phyloP scores from a whole-genome alignment of 2,329 filamentous ascomycete species.

The Colletotrichum filicis region DNA sequence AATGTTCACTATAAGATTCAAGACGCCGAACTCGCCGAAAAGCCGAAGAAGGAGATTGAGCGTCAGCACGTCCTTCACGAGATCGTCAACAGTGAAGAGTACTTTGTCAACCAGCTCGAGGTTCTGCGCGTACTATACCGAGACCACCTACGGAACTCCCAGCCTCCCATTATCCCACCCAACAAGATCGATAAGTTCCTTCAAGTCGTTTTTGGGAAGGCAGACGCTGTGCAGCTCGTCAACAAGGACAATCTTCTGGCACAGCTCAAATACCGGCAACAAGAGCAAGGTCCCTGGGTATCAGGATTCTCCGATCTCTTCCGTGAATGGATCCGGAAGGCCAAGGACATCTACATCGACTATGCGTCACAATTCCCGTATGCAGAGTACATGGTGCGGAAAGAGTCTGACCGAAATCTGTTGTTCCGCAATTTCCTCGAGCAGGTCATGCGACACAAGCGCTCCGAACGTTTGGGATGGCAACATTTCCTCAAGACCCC shows the following conservation, averaged over 20 bases:
- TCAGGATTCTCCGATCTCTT: conserved; percentile 96
- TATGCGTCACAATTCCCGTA: conserved; percentile 90
- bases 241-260: conserved; percentile 94
- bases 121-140: conserved; percentile 88
- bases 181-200: conserved; percentile 85
- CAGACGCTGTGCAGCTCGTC: conserved; percentile 87
- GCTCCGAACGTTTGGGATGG: conserved; percentile 88
- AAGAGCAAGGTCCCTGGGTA: conserved; percentile 96
- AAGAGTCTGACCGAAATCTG: conserved; percentile 85
- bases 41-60: conserved; percentile 87
- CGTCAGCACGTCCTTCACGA: conserved; percentile 96
- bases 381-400: conserved; percentile 84
- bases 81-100: conserved; percentile 92
- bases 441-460: conserved; percentile 79
- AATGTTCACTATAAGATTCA: conserved; percentile 87
- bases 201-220: conserved; percentile 87
- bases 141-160: conserved; percentile 77
- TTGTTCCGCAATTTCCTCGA: conserved; percentile 90
- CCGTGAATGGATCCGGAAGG: conserved; percentile 97
- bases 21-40: conserved; percentile 77
- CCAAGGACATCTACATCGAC: conserved; percentile 87
- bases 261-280: conserved; percentile 95
- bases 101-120: conserved; percentile 89
- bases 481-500: conserved; percentile 94
- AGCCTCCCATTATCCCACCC: conserved; percentile 84